Conservation (phyloP, 768 basidiomycete genomes). For the Leccinum variicolor region DNA sequence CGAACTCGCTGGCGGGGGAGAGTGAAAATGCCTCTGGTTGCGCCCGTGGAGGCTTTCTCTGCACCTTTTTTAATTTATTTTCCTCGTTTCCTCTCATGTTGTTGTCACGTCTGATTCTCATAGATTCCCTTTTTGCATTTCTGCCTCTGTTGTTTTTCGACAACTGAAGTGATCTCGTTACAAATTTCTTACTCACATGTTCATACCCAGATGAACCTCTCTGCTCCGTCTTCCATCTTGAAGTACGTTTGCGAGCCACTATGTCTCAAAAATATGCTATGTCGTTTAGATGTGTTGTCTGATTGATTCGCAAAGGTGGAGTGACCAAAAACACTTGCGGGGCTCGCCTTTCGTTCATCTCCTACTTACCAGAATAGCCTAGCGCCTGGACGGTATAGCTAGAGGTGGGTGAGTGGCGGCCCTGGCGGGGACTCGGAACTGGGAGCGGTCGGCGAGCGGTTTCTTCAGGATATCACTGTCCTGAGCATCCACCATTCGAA, state of each 20-base stretch:
- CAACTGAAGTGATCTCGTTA: neutral
- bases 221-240: neutral
- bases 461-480: too few relatives aligned
- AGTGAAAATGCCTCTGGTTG: constrained; percentile 19
- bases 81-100: neutral
- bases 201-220: too few relatives aligned
- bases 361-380: too few relatives aligned
- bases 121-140: constrained; percentile 7
- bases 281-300: neutral
- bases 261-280: neutral
- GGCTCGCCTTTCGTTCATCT: too few relatives aligned
- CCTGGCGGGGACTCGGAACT: too few relatives aligned
- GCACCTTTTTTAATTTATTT: neutral
- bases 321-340: neutral
- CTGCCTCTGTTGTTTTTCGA: constrained; percentile 14
- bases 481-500: too few relatives aligned
- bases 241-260: neutral
- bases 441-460: too few relatives aligned
- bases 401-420: too few relatives aligned
- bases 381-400: too few relatives aligned
- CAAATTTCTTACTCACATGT: neutral
- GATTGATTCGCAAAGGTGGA: neutral
- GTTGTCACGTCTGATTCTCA: constrained; percentile 10
- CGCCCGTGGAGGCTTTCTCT: neutral
- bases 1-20: constrained; percentile 78